These are phyloP conservation scores for Cryptococcus depauperatus DNA, from an alignment of 1,284 basidiomycete species.

Conservation along the genomic window DNA sequence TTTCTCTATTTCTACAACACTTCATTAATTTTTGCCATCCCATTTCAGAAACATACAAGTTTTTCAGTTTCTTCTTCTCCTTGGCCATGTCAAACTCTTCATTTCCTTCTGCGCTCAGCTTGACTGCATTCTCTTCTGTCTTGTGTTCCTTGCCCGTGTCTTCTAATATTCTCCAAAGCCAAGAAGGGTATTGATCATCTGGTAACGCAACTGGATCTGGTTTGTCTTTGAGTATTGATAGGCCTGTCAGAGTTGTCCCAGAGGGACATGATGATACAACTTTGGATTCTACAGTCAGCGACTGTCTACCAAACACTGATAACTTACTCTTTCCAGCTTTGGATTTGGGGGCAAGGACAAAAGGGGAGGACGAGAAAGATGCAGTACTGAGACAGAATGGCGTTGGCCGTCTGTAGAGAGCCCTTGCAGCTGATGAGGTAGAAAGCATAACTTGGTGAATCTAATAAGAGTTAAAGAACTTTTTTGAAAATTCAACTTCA, in stretches of 20 bases:
- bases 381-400: not conserved
- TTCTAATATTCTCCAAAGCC: slow-evolving; percentile 73
- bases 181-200: slow-evolving; percentile 79
- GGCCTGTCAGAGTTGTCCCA: slow-evolving; percentile 64
- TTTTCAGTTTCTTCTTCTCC: slow-evolving; percentile 38
- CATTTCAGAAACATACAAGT: slow-evolving; percentile 27
- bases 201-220: slow-evolving; percentile 66
- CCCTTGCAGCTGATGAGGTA: no score
- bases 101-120: slow-evolving; percentile 17
- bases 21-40: not conserved
- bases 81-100: slow-evolving; percentile 24
- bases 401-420: not conserved
- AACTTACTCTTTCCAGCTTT: slow-evolving; percentile 12
- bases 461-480: no score
- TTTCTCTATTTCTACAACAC: slow-evolving; percentile 32
- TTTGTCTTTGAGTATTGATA: slow-evolving; percentile 77
- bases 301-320: not conserved
- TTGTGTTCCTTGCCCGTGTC: slow-evolving; percentile 16
- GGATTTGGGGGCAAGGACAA: slow-evolving; percentile 9
- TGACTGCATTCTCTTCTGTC: slow-evolving; percentile 11
- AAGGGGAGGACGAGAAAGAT: slow-evolving; percentile 8
- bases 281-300: slow-evolving; percentile 2
- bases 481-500: no score
- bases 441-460: no score
- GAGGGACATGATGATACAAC: slow-evolving; percentile 51